Percentiles rank a stretch among this genome's conserved stretches.
phyloP scores from a whole-genome alignment of 2,329 filamentous ascomycete species.

The Trichoderma aggressivum region DNA sequence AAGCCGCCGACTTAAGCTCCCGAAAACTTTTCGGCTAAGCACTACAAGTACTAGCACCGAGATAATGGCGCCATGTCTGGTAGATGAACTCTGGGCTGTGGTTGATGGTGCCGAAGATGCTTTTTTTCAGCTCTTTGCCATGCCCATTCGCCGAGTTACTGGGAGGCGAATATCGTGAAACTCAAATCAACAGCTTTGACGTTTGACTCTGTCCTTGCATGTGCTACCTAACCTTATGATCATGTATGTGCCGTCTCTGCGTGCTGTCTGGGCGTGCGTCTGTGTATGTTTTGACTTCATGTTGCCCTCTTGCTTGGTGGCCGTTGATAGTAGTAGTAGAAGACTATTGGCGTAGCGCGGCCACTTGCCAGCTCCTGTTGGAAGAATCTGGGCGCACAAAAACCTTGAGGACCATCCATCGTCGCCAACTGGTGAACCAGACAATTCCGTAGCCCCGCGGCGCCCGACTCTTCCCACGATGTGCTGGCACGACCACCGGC shows the following conservation, averaged over 20 bases:
- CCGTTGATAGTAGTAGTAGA: background rate
- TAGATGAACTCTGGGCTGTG: background rate
- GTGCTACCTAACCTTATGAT: background rate
- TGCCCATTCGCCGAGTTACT: background rate
- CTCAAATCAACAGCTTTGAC: background rate
- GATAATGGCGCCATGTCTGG: background rate
- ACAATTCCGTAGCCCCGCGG: background rate
- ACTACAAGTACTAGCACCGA: background rate
- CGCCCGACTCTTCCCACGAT: background rate
- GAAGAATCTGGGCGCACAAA: background rate
- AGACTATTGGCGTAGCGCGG: background rate
- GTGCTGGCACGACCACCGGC: conserved; percentile 10
- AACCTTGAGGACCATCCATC: background rate
- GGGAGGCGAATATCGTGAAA: background rate
- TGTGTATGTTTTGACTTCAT: background rate
- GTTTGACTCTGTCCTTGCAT: background rate
- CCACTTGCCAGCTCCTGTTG: background rate
- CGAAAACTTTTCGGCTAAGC: conserved; percentile 11
- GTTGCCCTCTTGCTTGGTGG: background rate
- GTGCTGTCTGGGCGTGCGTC: background rate
- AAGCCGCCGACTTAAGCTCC: conserved; percentile 14
- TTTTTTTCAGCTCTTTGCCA: background rate
- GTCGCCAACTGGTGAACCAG: background rate
- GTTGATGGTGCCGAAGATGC: background rate
- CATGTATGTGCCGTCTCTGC: background rate